Evolutionary conservation across 2,329 filamentous ascomycete species (phyloP).

Genomic region (Aureobasidium uvarum): DNA sequence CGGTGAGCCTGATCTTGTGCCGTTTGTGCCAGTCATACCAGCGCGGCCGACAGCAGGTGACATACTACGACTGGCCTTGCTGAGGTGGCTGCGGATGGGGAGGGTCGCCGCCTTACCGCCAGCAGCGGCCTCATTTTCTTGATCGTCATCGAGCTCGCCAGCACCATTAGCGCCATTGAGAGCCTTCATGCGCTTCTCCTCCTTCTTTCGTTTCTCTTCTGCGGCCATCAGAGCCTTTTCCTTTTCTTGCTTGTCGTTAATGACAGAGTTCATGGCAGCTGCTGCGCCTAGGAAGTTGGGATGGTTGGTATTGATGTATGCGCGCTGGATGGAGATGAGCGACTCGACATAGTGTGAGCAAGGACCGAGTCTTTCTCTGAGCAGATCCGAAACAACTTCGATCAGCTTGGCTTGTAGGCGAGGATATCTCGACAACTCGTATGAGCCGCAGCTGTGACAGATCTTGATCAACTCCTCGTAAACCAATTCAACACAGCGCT

Average conservation of each 20-base stretch:
- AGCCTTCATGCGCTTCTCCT: conserved; percentile 79
- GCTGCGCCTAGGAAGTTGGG: conserved; percentile 97
- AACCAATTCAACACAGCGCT: conserved; percentile 94
- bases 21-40: conserved; percentile 51
- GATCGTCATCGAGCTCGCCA: conserved; percentile 65
- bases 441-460: conserved; percentile 96
- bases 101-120: conserved; percentile 53
- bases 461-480: conserved; percentile 99
- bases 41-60: conserved; percentile 69
- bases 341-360: conserved; percentile 91
- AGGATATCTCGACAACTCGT: conserved; percentile 87
- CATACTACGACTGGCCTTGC: conserved; percentile 69
- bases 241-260: conserved; percentile 89
- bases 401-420: conserved; percentile 95
- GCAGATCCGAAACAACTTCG: conserved; percentile 92
- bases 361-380: conserved; percentile 87
- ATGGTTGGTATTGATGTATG: conserved; percentile 99
- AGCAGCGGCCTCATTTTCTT: conserved; percentile 49
- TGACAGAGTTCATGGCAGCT: conserved; percentile 95
- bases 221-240: conserved; percentile 77
- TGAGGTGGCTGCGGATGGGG: conserved; percentile 60
- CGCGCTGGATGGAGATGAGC: conserved; percentile 92
- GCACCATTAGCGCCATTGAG: conserved; percentile 71
- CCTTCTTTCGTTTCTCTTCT: conserved; percentile 82
- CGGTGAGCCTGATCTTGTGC: conserved; percentile 60